A percentile compares a stretch with the other conserved stretches of the same genome.
Conservation (phyloP, 345 rosid species). For the Salix dunnii region DNA sequence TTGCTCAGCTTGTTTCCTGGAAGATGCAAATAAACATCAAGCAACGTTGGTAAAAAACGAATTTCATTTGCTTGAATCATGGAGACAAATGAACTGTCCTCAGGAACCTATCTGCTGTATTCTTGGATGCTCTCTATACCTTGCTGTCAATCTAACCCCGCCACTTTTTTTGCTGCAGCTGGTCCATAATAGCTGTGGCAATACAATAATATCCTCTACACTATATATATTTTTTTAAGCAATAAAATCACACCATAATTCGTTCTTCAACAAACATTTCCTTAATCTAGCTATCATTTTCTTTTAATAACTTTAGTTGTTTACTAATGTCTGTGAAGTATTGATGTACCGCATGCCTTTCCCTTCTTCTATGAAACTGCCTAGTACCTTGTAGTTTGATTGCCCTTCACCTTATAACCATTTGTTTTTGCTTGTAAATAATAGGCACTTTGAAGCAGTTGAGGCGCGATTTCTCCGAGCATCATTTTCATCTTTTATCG, state of each 20-base stretch:
- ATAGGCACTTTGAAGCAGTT: conserved; percentile 75
- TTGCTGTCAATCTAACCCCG: neutral
- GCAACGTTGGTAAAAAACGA: too few species aligned
- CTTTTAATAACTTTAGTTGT: neutral
- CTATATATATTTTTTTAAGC: neutral
- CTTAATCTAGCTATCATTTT: neutral
- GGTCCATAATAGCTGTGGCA: neutral
- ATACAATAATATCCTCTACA: neutral
- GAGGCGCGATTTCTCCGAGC: conserved; percentile 97
- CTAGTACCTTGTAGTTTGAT: neutral
- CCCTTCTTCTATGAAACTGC: neutral
- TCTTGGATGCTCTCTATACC: neutral
- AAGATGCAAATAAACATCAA: neutral
- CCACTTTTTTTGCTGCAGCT: neutral
- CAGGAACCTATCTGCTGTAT: neutral
- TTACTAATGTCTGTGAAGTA: neutral
- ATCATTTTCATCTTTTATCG: conserved; percentile 76
- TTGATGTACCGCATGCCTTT: neutral
- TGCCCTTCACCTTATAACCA: neutral
- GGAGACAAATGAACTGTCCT: neutral
- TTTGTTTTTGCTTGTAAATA: neutral
- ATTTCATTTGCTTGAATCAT: too few species aligned
- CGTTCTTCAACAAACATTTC: neutral
- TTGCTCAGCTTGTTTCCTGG: neutral
- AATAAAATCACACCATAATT: neutral